Base-by-base conservation (phyloP, 331 rosid genomes). In the Stylosanthes scabra region DNA sequence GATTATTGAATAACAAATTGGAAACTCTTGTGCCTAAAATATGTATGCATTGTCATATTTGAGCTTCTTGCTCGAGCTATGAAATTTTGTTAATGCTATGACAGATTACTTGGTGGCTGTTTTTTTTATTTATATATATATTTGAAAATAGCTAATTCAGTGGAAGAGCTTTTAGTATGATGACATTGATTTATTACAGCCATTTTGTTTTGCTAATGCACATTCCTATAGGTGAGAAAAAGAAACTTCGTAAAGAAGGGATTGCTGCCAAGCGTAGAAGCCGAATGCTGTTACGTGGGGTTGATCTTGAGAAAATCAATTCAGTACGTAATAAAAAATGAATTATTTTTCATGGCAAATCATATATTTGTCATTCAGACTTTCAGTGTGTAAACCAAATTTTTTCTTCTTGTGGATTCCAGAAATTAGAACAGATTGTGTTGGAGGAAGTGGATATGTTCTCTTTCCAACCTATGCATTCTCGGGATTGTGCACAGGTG, bases 401-500 rank as follows among this genome's bases (percentile, higher is more conserved):
- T 46, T 42, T 49, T 66, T 68, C 29, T 44, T 68, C 15, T 46
- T 54, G 63, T 58, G 75, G 28, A 61, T 68, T 78, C 74, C 79
- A 94, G 99, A 89, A 85, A 91, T 63, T 94, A 77, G 90, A 94
- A 71, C 88, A 80, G 75, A 80, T 94, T 75, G 96, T 91, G 69
- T 78, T 66, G 86, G 82, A 79, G 74, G 81, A 80, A 78, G 85
- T 77, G 63, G 97, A 94, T 74, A 87, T 88, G 58, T 90, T 83
- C 83, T 84, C 93, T 75, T 91, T 94, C 83, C 90, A 85, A 74
- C 96, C 99, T 63, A 91, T 89, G 96, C 80, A 91, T 80, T 73
- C 91, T 68, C 86, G 87, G 56, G 99, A 90, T 81, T 94, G 99
- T 81, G 71, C 89, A 55, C 99, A 88, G 97, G 99, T 94, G 74